phyloP scores from a whole-genome alignment of 2,329 filamentous ascomycete species.

The Ophiostoma perfectum region DNA sequence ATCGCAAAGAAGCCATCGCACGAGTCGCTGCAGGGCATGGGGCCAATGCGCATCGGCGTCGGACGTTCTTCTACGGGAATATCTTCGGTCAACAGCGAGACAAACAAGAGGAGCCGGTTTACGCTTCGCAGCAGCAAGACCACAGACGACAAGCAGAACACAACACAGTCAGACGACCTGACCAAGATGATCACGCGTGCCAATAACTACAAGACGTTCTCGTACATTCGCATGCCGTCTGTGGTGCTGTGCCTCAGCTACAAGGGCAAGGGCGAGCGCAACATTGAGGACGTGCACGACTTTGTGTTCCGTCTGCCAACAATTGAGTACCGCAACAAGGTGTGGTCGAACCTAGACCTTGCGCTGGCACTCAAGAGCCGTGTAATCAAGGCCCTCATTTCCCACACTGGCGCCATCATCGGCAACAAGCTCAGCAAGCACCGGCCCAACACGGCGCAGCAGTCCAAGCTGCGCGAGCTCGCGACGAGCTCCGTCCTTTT shows the following conservation, averaged over 20 bases:
- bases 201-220: constrained; percentile 95
- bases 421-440: constrained; percentile 95
- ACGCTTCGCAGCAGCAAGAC: constrained; percentile 42
- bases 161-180: constrained; percentile 65
- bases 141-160: constrained; percentile 40
- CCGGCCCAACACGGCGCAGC: constrained; percentile 72
- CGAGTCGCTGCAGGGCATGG: constrained; percentile 47
- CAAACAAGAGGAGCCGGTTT: constrained; percentile 51
- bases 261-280: constrained; percentile 92
- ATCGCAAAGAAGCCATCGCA: constrained; percentile 50
- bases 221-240: constrained; percentile 89
- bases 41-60: constrained; percentile 35
- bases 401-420: constrained; percentile 91
- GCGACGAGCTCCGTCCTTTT: constrained; percentile 70
- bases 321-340: constrained; percentile 97
- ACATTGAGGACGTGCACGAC: constrained; percentile 93
- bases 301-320: constrained; percentile 94
- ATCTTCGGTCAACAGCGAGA: constrained; percentile 30
- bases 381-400: constrained; percentile 87
- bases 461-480: constrained; percentile 73
- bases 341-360: constrained; percentile 95
- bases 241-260: constrained; percentile 94
- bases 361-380: constrained; percentile 90
- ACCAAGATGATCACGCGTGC: constrained; percentile 95
- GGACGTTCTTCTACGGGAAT: constrained; percentile 46